Percentiles rank a stretch among this genome's conserved stretches.
phyloP scores from a whole-genome alignment of 140 eudicot genomes.

The Eryngium alpinum region DNA sequence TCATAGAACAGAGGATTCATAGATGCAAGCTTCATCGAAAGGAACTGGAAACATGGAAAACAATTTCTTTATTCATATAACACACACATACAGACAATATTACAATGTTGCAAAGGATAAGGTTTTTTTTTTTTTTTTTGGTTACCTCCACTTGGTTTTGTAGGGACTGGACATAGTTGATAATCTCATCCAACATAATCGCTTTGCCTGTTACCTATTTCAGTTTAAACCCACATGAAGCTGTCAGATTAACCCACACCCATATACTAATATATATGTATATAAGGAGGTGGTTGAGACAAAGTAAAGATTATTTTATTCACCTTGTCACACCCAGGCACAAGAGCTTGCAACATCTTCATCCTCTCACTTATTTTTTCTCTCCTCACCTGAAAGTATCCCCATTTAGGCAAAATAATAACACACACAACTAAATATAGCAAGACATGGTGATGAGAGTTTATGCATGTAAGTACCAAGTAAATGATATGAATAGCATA shows the following conservation, averaged over 20 bases:
- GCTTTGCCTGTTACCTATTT: constrained; percentile 91
- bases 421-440: background rate
- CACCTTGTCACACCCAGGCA: constrained; percentile 96
- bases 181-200: constrained; percentile 86
- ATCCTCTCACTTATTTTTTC: constrained; percentile 83
- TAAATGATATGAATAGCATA: background rate
- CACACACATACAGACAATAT: background rate
- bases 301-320: constrained; percentile 20
- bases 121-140: constrained; percentile 21
- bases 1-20: constrained; percentile 65
- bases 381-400: constrained; percentile 56
- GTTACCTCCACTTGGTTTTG: constrained; percentile 88
- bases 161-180: constrained; percentile 85
- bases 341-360: constrained; percentile 74
- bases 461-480: background rate
- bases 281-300: background rate
- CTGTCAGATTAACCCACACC: constrained; percentile 35
- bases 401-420: background rate
- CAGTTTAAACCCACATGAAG: constrained; percentile 52
- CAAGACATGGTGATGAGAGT: background rate
- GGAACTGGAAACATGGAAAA: constrained; percentile 43
- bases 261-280: background rate
- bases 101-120: background rate
- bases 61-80: background rate
- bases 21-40: constrained; percentile 82